Evolutionary conservation across 2,329 filamentous ascomycete species (phyloP).

Genomic region (Rachicladosporium sp.): DNA sequence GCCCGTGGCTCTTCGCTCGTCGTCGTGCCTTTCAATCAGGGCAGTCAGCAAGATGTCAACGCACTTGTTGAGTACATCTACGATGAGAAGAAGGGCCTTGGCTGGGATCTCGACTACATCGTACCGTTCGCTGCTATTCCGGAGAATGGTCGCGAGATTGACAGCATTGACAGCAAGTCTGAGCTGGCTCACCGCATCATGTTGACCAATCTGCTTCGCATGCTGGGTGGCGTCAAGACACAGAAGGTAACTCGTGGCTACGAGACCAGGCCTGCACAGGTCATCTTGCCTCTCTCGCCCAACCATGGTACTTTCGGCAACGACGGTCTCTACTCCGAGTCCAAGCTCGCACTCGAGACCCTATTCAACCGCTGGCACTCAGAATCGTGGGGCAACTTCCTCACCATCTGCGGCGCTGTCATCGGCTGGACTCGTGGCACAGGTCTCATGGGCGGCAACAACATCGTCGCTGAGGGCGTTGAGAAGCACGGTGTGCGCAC

Average conservation of each 20-base stretch:
- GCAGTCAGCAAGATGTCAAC: slow-evolving; percentile 95
- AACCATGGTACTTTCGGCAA: slow-evolving; percentile 98
- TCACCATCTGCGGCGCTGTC: slow-evolving; percentile 94
- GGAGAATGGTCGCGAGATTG: slow-evolving; percentile 94
- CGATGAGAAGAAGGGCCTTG: slow-evolving; percentile 86
- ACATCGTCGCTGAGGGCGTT: slow-evolving; percentile 91
- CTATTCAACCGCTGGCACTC: slow-evolving; percentile 98
- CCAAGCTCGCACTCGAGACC: slow-evolving; percentile 91
- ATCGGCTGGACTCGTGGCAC: slow-evolving; percentile 99
- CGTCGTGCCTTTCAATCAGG: slow-evolving; percentile 97
- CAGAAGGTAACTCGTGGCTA: slow-evolving; percentile 82
- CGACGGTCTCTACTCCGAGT: slow-evolving; percentile 95
- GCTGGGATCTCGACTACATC: slow-evolving; percentile 95
- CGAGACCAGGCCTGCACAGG: slow-evolving; percentile 90
- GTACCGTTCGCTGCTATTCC: slow-evolving; percentile 95
- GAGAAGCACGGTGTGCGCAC: slow-evolving; percentile 95
- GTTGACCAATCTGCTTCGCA: slow-evolving; percentile 89
- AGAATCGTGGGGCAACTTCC: slow-evolving; percentile 92
- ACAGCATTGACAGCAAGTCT: slow-evolving; percentile 91
- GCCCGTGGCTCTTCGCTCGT: slow-evolving; percentile 91
- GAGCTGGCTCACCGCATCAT: slow-evolving; percentile 98
- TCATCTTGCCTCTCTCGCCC: slow-evolving; percentile 87
- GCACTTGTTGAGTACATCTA: slow-evolving; percentile 93
- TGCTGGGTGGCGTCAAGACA: slow-evolving; percentile 79
- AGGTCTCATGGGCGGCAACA: slow-evolving; percentile 95